Evolutionary conservation across 176 grass and related monocot genomes (phyloP).

Genomic region (Urochloa ruziziensis): DNA sequence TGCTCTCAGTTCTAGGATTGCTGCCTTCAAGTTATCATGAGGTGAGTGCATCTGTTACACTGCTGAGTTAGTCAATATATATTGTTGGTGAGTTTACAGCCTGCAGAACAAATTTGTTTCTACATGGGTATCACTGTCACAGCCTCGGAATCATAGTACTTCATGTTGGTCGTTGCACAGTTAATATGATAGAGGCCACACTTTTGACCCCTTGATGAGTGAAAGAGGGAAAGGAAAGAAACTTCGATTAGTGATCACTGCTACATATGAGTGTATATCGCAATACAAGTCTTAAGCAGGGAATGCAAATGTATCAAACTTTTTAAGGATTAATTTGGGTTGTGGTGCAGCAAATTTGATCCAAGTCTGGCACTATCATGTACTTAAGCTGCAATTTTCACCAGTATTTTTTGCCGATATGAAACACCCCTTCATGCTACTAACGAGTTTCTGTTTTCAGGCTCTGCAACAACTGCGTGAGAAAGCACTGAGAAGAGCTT

Average conservation of each 20-base stretch:
- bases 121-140: not conserved
- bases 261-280: not conserved
- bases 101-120: not conserved
- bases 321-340: not conserved
- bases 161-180: not conserved
- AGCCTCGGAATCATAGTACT: not conserved
- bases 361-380: not conserved
- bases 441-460: constrained; percentile 29
- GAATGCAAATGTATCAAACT: not conserved
- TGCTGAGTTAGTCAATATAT: too few relatives aligned
- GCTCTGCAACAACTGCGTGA: constrained; percentile 67
- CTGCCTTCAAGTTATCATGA: constrained; percentile 64
- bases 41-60: constrained; percentile 37
- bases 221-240: too few relatives aligned
- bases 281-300: not conserved
- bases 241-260: too few relatives aligned
- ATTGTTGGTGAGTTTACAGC: not conserved
- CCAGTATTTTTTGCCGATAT: not conserved
- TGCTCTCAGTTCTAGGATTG: constrained; percentile 72
- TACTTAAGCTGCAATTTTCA: not conserved
- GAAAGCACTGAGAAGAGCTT: constrained; percentile 64
- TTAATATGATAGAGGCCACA: too few relatives aligned
- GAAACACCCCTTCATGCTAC: not conserved
- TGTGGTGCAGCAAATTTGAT: not conserved
- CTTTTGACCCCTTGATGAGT: too few relatives aligned